These are phyloP conservation scores for Staphylotrichum tortipilum DNA, from an alignment of 495 filamentous ascomycete genomes.

Conservation along the genomic window DNA sequence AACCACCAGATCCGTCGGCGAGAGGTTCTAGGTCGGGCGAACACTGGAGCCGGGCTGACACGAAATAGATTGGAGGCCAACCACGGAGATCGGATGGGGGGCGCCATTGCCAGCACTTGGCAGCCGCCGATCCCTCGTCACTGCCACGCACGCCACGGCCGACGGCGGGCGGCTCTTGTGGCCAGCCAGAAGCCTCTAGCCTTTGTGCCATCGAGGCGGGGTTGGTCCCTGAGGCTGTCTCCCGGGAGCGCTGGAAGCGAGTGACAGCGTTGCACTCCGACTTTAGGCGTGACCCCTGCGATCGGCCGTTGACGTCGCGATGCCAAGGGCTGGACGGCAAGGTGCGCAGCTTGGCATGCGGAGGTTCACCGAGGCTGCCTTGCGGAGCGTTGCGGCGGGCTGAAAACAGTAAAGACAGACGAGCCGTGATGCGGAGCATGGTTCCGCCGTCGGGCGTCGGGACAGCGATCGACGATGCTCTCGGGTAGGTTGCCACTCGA, in stretches of 20 bases:
- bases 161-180: too few species aligned
- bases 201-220: too few species aligned
- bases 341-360: background rate
- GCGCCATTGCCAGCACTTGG: background rate
- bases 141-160: too few species aligned
- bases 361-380: background rate
- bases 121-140: background rate
- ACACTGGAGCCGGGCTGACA: background rate
- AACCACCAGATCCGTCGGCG: background rate
- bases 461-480: too few species aligned
- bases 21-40: background rate
- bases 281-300: too few species aligned
- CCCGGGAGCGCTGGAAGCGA: too few species aligned
- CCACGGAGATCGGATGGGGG: background rate
- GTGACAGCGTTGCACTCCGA: background rate
- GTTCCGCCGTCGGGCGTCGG: background rate
- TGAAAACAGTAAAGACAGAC: background rate
- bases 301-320: background rate
- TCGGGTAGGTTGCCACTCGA: too few species aligned
- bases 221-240: too few species aligned
- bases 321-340: background rate
- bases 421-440: background rate
- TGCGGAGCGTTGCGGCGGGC: background rate
- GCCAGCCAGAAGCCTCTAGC: too few species aligned
- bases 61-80: background rate